phyloP scores from a whole-genome alignment of 805 yeast genomes.

The Pichia pseudocactophila region DNA sequence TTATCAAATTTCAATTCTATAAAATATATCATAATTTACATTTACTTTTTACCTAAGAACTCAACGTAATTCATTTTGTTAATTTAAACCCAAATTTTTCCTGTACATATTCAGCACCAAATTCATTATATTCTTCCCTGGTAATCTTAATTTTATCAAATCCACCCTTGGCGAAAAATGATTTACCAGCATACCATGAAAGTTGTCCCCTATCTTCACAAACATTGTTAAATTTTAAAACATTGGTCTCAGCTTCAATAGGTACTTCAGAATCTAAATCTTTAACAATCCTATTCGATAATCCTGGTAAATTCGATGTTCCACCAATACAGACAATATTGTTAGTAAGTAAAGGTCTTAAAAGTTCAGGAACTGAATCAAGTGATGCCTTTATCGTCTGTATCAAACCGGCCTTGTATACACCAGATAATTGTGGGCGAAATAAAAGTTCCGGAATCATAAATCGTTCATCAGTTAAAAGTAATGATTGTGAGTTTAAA shows the following conservation, averaged over 20 bases:
- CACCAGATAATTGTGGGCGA: constrained; percentile 74
- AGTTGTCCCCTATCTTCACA: constrained; percentile 32
- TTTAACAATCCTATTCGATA: constrained; percentile 46
- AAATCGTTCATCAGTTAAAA: constrained; percentile 77
- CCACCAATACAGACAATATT: constrained; percentile 85
- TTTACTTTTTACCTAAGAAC: background rate
- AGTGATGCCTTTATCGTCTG: constrained; percentile 63
- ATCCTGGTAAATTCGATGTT: constrained; percentile 60
- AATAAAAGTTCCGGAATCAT: constrained; percentile 79
- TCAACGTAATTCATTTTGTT: background rate
- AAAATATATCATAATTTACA: background rate
- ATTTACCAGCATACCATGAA: constrained; percentile 48
- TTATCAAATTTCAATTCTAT: background rate
- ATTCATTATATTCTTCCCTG: constrained; percentile 75
- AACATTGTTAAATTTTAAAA: constrained; percentile 26
- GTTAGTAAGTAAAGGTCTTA: constrained; percentile 66
- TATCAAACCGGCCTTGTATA: constrained; percentile 71
- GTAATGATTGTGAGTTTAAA: constrained; percentile 51
- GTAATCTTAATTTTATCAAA: constrained; percentile 51
- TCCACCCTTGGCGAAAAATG: constrained; percentile 38
- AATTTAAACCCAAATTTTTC: constrained; percentile 25
- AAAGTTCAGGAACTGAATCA: constrained; percentile 59
- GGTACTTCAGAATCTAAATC: constrained; percentile 66
- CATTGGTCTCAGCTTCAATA: constrained; percentile 56
- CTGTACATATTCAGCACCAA: constrained; percentile 47